Evolutionary conservation across 2,329 filamentous ascomycete species (phyloP).

Genomic region (Alternaria sp.): DNA sequence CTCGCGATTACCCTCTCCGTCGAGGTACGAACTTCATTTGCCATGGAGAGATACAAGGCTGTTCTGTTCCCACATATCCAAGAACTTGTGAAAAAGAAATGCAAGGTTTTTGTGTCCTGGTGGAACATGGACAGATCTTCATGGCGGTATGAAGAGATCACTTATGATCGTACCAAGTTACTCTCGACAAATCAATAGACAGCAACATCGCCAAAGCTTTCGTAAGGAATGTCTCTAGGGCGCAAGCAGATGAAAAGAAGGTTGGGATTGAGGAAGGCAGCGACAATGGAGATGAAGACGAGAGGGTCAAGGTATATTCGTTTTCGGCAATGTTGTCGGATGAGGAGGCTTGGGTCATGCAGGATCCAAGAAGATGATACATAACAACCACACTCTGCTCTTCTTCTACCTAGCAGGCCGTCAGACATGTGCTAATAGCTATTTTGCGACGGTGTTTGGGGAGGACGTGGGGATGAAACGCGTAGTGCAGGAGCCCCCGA

Average conservation of each 20-base stretch:
- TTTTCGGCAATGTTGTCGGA: background rate
- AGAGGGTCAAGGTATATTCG: background rate
- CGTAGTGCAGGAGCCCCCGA: conserved; percentile 23
- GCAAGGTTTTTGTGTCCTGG: background rate
- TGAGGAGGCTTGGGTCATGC: background rate
- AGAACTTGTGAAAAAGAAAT: background rate
- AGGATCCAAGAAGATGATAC: background rate
- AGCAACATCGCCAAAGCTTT: background rate
- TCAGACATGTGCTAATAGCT: background rate
- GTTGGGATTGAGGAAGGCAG: background rate
- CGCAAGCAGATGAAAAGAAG: background rate
- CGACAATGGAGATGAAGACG: background rate
- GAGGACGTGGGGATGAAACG: conserved; percentile 28
- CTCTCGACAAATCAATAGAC: background rate
- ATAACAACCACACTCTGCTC: background rate
- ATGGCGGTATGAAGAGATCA: background rate
- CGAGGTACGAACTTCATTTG: background rate
- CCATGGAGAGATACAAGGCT: background rate
- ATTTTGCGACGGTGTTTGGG: conserved; percentile 3
- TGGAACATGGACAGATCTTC: background rate
- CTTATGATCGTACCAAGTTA: background rate
- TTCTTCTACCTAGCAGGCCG: background rate
- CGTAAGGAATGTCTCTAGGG: background rate
- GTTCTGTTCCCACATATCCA: background rate
- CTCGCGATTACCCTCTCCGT: background rate